Percentiles rank a stretch among this genome's conserved stretches.
These are phyloP conservation scores for Aciculosporium take DNA, from an alignment of 2,329 filamentous ascomycete species.

Conservation along the genomic window DNA sequence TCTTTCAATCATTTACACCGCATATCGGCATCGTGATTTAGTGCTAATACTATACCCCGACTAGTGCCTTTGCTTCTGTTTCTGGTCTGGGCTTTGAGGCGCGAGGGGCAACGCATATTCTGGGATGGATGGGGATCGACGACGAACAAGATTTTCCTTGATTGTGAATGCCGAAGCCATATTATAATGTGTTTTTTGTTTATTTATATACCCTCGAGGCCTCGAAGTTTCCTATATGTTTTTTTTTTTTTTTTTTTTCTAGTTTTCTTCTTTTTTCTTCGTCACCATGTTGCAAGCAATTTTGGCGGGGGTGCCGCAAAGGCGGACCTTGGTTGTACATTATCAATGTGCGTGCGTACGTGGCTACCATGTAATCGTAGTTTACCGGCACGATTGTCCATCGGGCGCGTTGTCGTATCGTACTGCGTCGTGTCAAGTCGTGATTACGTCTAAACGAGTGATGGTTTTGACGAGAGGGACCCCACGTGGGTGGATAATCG, in stretches of 20 bases:
- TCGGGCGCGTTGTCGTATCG: no score
- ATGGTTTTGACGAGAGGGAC: no score
- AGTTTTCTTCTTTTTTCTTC: background rate
- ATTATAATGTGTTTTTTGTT: conserved; percentile 6
- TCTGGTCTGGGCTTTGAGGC: background rate
- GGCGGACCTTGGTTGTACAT: no score
- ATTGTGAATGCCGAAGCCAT: background rate
- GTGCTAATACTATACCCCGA: background rate
- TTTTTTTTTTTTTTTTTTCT: background rate
- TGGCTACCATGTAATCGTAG: no score
- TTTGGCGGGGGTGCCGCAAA: no score
- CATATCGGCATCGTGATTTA: background rate
- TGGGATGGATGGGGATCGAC: background rate
- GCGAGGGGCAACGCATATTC: background rate
- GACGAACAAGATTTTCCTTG: background rate
- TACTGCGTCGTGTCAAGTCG: no score
- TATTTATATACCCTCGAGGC: conserved; percentile 6
- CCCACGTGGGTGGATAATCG: no score
- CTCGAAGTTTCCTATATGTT: background rate
- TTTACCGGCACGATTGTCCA: no score
- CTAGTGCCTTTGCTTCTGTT: background rate
- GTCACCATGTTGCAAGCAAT: background rate
- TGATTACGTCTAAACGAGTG: no score
- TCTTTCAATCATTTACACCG: background rate
- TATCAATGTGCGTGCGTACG: no score